These are phyloP conservation scores for Pichia terricola DNA, from an alignment of 1,139 yeast genomes.

Conservation along the genomic window DNA sequence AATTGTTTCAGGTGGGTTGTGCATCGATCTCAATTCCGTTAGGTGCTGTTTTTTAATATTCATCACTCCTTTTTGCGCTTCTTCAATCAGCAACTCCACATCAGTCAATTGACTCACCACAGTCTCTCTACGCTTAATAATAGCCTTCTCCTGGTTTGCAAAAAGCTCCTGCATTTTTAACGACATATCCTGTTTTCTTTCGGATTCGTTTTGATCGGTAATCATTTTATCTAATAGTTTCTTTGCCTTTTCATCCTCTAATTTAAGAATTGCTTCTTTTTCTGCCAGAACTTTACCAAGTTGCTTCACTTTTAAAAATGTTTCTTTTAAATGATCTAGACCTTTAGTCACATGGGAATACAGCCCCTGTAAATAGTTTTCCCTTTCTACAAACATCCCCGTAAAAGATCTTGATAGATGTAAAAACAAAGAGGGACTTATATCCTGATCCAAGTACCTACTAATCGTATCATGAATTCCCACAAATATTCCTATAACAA, in stretches of 20 bases:
- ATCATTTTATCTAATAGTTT: slow-evolving; percentile 68
- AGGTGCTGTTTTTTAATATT: slow-evolving; percentile 88
- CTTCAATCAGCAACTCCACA: slow-evolving; percentile 79
- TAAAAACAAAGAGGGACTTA: slow-evolving; percentile 49
- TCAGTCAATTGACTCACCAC: slow-evolving; percentile 58
- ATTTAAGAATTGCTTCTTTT: slow-evolving; percentile 40
- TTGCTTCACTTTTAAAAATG: slow-evolving; percentile 63
- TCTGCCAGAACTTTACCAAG: slow-evolving; percentile 45
- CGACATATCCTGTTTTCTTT: slow-evolving; percentile 80
- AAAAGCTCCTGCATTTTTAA: slow-evolving; percentile 65
- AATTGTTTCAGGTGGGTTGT: slow-evolving; percentile 85
- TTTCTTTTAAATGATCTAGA: slow-evolving; percentile 64
- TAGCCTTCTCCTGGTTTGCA: slow-evolving; percentile 54
- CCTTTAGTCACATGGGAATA: slow-evolving; percentile 73
- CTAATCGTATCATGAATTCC: slow-evolving; percentile 30
- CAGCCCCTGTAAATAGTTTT: slow-evolving; percentile 45
- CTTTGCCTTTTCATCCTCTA: slow-evolving; percentile 63
- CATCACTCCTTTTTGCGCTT: slow-evolving; percentile 81
- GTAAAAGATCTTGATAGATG: slow-evolving; percentile 43
- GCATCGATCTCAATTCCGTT: slow-evolving; percentile 82
- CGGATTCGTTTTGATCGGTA: slow-evolving; percentile 87
- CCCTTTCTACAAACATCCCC: slow-evolving; percentile 34
- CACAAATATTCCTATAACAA: slow-evolving; percentile 37
- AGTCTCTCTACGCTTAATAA: slow-evolving; percentile 41
- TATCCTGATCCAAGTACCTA: background rate